Conservation (phyloP, 108 stramenopile genomes). For the Skeletonema menzelii region DNA sequence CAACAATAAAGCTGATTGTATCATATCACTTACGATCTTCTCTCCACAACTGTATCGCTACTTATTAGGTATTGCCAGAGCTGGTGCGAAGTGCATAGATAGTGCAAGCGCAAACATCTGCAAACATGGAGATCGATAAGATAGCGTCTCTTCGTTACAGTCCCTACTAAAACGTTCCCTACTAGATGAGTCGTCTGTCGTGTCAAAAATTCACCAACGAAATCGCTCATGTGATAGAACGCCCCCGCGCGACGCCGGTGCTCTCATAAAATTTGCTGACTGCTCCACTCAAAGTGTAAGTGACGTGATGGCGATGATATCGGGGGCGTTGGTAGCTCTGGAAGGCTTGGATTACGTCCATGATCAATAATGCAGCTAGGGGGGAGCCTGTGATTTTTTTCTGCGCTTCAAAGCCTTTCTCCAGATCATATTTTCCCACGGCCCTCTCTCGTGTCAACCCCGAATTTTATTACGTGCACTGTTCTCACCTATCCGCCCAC, state of each 20-base stretch:
- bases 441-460: neutral
- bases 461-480: neutral
- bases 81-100: too few species aligned
- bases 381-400: neutral
- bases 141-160: too few species aligned
- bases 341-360: neutral
- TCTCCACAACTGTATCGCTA: too few species aligned
- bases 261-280: constrained; percentile 12
- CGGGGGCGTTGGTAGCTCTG: neutral
- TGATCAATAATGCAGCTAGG: neutral
- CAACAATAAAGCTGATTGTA: neutral
- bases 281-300: constrained; percentile 9
- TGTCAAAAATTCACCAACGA: neutral
- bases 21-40: neutral
- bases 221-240: too few species aligned
- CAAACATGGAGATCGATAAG: too few species aligned
- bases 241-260: too few species aligned
- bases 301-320: neutral
- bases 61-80: too few species aligned
- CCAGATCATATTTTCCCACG: neutral
- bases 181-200: neutral
- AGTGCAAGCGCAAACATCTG: too few species aligned
- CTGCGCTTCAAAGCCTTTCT: neutral
- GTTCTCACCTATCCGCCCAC: neutral
- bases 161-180: too few species aligned